phyloP scores from a whole-genome alignment of 2,329 filamentous ascomycete species.

The Stemphylium vesicarium region DNA sequence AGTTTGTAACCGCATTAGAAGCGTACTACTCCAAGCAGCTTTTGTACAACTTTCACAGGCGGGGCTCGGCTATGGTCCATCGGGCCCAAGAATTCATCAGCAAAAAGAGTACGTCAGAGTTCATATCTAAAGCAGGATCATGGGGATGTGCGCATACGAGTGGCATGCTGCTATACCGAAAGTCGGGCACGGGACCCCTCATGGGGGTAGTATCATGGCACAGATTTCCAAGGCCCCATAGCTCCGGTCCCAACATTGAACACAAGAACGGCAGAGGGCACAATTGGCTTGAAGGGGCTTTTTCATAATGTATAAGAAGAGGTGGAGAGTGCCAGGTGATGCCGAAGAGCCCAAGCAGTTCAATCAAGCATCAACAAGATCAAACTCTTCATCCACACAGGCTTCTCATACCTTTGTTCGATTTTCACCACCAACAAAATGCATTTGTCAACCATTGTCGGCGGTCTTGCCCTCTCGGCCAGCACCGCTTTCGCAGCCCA shows the following conservation, averaged over 20 bases:
- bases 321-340: background rate
- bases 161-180: constrained; percentile 8
- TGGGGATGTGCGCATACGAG: constrained; percentile 8
- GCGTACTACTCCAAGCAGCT: constrained; percentile 13
- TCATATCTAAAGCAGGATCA: background rate
- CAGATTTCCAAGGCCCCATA: constrained; percentile 15
- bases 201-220: constrained; percentile 20
- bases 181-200: constrained; percentile 14
- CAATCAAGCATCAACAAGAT: background rate
- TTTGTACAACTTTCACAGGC: constrained; percentile 18
- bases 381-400: background rate
- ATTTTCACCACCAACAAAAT: constrained; percentile 10
- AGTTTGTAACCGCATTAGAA: constrained; percentile 24
- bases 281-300: background rate
- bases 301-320: constrained; percentile 17
- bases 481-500: constrained; percentile 20
- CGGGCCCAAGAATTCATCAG: constrained; percentile 3
- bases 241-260: background rate
- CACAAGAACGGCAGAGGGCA: constrained; percentile 3
- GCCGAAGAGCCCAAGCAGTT: background rate
- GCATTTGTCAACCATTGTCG: constrained; percentile 23
- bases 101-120: background rate
- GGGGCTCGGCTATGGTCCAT: constrained; percentile 18
- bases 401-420: background rate
- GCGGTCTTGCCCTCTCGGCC: constrained; percentile 19